Base-by-base conservation (phyloP, 192 early-diverging fungal genomes). In the Fimicolochytrium jonesii region DNA sequence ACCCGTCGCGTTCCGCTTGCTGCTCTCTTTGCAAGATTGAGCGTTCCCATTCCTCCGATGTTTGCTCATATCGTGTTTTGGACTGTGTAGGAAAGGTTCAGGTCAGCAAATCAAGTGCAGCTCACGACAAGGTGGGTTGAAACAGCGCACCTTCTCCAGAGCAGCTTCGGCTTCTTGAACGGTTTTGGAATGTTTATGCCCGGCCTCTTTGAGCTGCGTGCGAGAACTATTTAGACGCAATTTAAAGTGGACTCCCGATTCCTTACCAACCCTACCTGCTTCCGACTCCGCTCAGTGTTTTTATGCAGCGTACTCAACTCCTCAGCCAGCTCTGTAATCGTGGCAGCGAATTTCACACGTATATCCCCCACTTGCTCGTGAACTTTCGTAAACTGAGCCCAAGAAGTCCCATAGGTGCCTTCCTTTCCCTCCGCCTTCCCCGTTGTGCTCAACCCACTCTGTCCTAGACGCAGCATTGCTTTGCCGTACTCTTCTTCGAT, bases 401-500 rank as follows among this genome's bases (percentile, higher is more conserved):
- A 94, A n/a, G 82, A 75, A 13, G 78, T 78, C n/a, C 86, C 82
- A 77, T 83, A 94, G 9, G 91, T 77, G 33, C 72, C 84, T 65
- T 66, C 79, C 53, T 76, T 88, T 28, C 77, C 70, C 34, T 77
- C 68, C 28, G 73, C 66, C 62, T 70, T 73, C 35, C 37, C 57
- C 2, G 45, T 47, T 18, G 3, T 31, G 45, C 31, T 46, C 0
- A 32, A 6, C 18, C 17, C 37, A 43, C 39, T 59, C 28, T 59
- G 57, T 42, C 86, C 79, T 0, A 95, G 73, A 60, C 92, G 93
- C 32, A 84, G 73, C 76, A 98, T 78, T 37, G 79, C 75, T 37
- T 85, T 77, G 22, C 86, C 89, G 69, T 98, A 96, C 35, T 95
- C 91, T 49, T 92, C 93, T 64, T 98, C 95, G 33, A 96, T 88